A percentile compares a stretch with the other conserved stretches of the same genome.
phyloP scores from a whole-genome alignment of 345 rosid genomes.

The Eucalyptus grandis region DNA sequence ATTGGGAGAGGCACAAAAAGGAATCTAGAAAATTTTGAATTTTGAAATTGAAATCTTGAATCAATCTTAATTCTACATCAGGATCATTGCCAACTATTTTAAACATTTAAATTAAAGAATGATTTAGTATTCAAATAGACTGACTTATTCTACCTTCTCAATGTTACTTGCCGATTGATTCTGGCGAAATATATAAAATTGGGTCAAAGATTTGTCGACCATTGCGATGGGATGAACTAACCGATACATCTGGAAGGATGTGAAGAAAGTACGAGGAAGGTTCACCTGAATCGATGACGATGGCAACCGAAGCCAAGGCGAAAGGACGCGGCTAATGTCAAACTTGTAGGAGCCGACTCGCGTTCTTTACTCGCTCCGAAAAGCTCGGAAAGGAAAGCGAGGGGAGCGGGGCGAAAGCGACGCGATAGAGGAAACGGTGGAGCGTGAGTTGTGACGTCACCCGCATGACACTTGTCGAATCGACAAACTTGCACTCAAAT shows the following conservation, averaged over 20 bases:
- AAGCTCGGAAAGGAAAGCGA: neutral
- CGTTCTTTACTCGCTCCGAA: neutral
- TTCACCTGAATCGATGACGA: neutral
- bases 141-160: neutral
- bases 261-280: neutral
- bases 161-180: neutral
- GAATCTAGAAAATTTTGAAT: neutral
- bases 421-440: neutral
- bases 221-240: neutral
- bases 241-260: neutral
- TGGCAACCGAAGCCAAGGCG: neutral
- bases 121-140: neutral
- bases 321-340: neutral
- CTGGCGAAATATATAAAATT: neutral
- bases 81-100: accelerated
- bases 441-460: neutral
- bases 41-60: accelerated
- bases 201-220: accelerated
- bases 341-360: neutral
- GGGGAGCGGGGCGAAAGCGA: neutral
- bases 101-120: neutral
- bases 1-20: accelerated
- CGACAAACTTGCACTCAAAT: neutral
- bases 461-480: neutral
- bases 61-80: neutral